Evolutionary conservation across 2,329 filamentous ascomycete species (phyloP), one percentile per base, ranked within the genome.

Genomic region (Verticillium albo-atrum): DNA sequence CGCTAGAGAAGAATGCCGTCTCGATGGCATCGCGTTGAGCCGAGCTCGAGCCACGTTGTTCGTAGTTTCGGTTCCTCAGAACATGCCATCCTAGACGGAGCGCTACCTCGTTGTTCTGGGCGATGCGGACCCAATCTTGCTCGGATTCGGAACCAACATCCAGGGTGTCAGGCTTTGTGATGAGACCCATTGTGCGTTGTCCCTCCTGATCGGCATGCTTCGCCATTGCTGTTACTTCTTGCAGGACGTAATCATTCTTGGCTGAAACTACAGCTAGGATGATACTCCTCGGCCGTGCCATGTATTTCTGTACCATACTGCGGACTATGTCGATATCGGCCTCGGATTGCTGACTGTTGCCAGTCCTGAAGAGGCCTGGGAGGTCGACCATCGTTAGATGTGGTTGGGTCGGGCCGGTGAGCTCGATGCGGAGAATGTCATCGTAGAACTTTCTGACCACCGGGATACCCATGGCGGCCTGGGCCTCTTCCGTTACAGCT

Each of bases 1-100:
- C 74, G 1, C 69, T 56, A 0, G 73, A 72, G 51, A 84, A 81
- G 65, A 83, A 84, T 0, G 65, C 57, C 0, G 60, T 61, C 63
- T 84, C 80, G 0, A 69, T 62, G 0, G 63, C 60, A 34, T 83
- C 74, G 0, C 81, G 75, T 55, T 75, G 63, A 2, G 63, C 62
- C 52, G 67, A 59, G 4, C 71, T 67, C 15, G 70, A 79, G 59
- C 74, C 72, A 3, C 25, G n/a, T 14, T 60, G 55, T 3, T 42
- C 25, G 5, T 54, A 60, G 32, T 56, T 62, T 6, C 75, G 70
- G 60, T 83, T 84, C 30, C 73, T 75, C 2, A 85, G 67, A 0
- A 83, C 76, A 58, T 84, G 81, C 81, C 81, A 86, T 0, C 82
- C 82, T 0, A 83, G 76, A 0, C 72, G 68, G 20, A 84, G 78